Base-by-base conservation (phyloP, 306 rosid species). In the Prunus davidiana region DNA sequence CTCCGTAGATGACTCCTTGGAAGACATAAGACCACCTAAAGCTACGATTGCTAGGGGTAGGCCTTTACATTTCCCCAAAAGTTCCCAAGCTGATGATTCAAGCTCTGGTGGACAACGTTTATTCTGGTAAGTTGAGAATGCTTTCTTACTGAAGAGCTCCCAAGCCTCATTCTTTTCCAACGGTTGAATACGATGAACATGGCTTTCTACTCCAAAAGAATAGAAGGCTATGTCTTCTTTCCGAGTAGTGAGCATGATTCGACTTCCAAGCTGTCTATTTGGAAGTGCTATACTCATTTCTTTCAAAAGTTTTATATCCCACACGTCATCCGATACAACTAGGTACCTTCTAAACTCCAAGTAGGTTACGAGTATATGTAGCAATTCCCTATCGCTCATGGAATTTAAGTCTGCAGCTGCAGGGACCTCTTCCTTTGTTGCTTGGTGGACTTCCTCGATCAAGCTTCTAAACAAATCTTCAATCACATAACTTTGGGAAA, bases 131-230 rank as follows among this genome's bases (percentile, higher is more conserved):
- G 22, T 46, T 5, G 73, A 73, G 67, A 78, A 81, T 27, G 70
- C 70, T 51, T 81, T 81, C 69, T 14, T 63, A 38, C 81, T 71
- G 73, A 76, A 81, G 10, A 76, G 74, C 5, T 30, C 27, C 84
- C 81, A 71, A 4, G 84, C 76, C 13, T 63, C 71, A 30, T 10
- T 24, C 16, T 5, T 43, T 16, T 15, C 9, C 16, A 71, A n/a
- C 11, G 51, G 71, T 20, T 60, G 50, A 18, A 69, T 61, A 20
- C 18, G 13, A 51, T 69, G 76, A 61, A 30, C 25, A 54, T 43
- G 52, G 34, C 34, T 57, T 76, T 71, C 49, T 24, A 63, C 62
- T 64, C 66, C 71, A 41, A 69, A 47, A 41, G 64, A 50, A 28
- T 22, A 50, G 41, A 56, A 45, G 4, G 73, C 74, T 9, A 81